phyloP scores from a whole-genome alignment of 106 monocot species.

The Ottelia alismoides region DNA sequence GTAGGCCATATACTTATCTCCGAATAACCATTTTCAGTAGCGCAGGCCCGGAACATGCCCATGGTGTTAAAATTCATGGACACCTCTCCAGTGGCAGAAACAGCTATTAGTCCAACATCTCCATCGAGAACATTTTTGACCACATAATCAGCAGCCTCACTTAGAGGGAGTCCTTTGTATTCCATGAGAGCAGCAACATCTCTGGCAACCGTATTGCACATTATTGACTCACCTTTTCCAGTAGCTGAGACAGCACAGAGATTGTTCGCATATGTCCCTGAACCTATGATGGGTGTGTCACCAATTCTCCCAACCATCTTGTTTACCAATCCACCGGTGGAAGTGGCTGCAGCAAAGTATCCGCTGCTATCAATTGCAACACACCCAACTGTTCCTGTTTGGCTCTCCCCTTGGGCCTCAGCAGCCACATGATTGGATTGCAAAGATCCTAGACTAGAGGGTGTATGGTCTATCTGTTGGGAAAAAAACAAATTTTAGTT shows the following conservation, averaged over 20 bases:
- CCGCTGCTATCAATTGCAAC: constrained; percentile 68
- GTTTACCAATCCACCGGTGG: constrained; percentile 88
- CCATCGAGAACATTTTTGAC: constrained; percentile 23
- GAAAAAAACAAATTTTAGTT: too few relatives aligned
- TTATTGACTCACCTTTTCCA: constrained; percentile 76
- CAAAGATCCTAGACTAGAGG: too few relatives aligned
- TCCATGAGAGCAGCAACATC: constrained; percentile 94
- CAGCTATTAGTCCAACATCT: constrained; percentile 15
- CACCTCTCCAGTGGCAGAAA: constrained; percentile 12
- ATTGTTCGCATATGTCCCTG: constrained; percentile 86
- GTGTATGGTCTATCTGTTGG: too few relatives aligned
- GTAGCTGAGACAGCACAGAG: constrained; percentile 87
- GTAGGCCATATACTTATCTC: constrained; percentile 22
- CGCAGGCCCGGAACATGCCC: constrained; percentile 27
- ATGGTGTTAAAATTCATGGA: constrained; percentile 18
- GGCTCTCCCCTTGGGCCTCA: constrained; percentile 44
- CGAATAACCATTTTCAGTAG: constrained; percentile 15
- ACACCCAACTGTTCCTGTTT: constrained; percentile 92
- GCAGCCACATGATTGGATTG: too few relatives aligned
- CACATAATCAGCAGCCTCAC: constrained; percentile 53
- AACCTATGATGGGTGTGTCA: constrained; percentile 81
- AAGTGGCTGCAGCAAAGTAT: constrained; percentile 73
- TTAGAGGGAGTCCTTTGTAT: constrained; percentile 56
- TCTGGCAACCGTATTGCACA: constrained; percentile 49
- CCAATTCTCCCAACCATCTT: constrained; percentile 93